Conservation (phyloP, 2,329 filamentous ascomycete species). For the Aureobasidium musti region DNA sequence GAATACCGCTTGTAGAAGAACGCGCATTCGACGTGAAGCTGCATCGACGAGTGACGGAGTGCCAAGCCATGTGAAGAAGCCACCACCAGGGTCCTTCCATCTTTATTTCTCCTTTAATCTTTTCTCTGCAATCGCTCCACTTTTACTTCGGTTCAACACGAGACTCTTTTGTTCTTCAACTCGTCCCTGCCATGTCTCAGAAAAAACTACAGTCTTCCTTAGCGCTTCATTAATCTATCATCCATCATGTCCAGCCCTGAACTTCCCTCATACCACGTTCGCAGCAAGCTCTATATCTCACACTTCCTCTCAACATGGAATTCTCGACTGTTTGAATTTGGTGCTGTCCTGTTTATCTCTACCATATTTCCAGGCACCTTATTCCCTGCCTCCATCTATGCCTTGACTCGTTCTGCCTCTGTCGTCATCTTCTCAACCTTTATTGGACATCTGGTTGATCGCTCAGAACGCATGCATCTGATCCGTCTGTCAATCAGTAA, state of each 20-base stretch:
- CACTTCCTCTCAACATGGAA: conserved; percentile 55
- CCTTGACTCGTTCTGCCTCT: conserved; percentile 59
- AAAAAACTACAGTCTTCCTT: not conserved
- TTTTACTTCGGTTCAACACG: not conserved
- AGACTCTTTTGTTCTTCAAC: not conserved
- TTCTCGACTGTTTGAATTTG: conserved; percentile 53
- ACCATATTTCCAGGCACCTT: conserved; percentile 57
- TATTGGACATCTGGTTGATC: conserved; percentile 63
- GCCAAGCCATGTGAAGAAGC: conserved; percentile 5
- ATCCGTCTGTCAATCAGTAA: conserved; percentile 45
- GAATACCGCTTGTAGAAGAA: not conserved
- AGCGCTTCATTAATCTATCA: not conserved
- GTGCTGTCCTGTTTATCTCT: conserved; percentile 53
- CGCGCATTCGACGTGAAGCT: conserved; percentile 10
- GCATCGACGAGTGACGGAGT: not conserved
- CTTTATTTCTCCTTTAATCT: not conserved
- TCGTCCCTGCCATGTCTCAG: not conserved
- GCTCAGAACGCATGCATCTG: conserved; percentile 44
- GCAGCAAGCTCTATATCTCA: conserved; percentile 46
- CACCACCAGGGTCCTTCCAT: not conserved
- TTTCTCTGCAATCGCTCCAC: not conserved
- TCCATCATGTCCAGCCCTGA: not conserved
- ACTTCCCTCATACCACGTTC: conserved; percentile 3
- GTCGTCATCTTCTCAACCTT: conserved; percentile 61
- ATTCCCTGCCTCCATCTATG: conserved; percentile 69